Conservation (phyloP, 2,329 filamentous ascomycete genomes). For the Apiospora kogelbergensis region DNA sequence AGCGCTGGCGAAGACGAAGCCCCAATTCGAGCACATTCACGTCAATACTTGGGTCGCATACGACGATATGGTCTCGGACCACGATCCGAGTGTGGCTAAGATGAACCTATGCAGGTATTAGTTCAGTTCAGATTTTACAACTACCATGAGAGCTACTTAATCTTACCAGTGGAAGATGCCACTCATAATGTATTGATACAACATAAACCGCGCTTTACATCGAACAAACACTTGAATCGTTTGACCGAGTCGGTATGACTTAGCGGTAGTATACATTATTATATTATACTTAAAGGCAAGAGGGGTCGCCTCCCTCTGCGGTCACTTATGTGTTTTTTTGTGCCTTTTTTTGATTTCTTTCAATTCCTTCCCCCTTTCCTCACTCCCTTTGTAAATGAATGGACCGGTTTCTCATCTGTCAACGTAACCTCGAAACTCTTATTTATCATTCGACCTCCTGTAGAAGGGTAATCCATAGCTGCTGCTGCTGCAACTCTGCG, state of each 20-base stretch:
- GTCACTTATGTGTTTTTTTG: background rate
- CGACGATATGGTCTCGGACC: conserved; percentile 61
- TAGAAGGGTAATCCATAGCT: background rate
- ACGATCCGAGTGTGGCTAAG: conserved; percentile 66
- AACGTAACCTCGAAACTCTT: background rate
- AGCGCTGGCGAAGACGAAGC: conserved; percentile 40
- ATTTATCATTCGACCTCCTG: background rate
- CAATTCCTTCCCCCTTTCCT: background rate
- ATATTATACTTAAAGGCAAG: background rate
- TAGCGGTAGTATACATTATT: conserved; percentile 3
- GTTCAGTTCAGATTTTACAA: background rate
- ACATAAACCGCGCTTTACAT: background rate
- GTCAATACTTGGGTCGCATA: conserved; percentile 66
- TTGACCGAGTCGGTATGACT: background rate
- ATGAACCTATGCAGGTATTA: conserved; percentile 53
- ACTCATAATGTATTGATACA: too few species aligned
- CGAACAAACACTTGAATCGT: background rate
- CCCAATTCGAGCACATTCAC: conserved; percentile 66
- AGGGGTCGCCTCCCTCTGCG: background rate
- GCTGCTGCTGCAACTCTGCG: background rate
- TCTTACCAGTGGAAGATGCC: too few species aligned
- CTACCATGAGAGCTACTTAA: too few species aligned
- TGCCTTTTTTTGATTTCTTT: background rate
- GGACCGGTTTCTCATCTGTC: background rate
- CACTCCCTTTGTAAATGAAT: background rate